Conservation (phyloP, 2,329 filamentous ascomycete species). For the Cladosporium austrohemisphaericum region DNA sequence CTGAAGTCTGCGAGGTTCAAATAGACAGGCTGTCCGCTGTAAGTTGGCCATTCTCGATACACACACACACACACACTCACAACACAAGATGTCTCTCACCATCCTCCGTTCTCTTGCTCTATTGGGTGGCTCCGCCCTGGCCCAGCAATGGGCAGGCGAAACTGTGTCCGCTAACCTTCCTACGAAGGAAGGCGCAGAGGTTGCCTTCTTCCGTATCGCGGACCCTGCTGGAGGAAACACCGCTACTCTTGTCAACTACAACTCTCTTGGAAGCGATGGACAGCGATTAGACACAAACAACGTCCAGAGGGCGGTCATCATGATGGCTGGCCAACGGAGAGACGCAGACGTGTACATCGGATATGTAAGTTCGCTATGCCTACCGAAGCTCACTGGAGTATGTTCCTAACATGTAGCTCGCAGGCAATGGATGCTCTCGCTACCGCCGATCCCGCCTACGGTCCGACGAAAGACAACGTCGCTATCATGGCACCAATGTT, state of each 20-base stretch:
- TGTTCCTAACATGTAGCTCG: conserved; percentile 19
- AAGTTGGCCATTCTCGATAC: no score
- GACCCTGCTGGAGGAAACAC: conserved; percentile 23
- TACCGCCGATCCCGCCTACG: conserved; percentile 3
- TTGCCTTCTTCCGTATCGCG: conserved; percentile 34
- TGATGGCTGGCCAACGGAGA: conserved; percentile 28
- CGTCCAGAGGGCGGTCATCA: conserved; percentile 29
- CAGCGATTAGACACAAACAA: conserved; percentile 22
- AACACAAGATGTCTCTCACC: conserved; percentile 1
- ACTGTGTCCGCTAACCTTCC: conserved; percentile 22
- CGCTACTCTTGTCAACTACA: conserved; percentile 33
- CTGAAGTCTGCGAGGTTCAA: no score
- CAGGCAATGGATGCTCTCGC: conserved; percentile 11
- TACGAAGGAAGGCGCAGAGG: conserved; percentile 19
- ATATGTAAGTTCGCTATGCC: conserved; percentile 18
- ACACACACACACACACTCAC: no score
- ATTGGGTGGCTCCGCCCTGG: conserved; percentile 7
- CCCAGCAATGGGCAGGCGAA: conserved; percentile 27
- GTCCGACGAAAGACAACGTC: conserved; percentile 29
- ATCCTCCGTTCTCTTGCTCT: background rate
- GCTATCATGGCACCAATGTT: conserved; percentile 34
- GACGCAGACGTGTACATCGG: conserved; percentile 28
- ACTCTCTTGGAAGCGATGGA: conserved; percentile 23
- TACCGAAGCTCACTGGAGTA: background rate
- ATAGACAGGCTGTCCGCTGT: no score